These are phyloP conservation scores for Lasiosphaeria ovina DNA, from an alignment of 495 filamentous ascomycete species.

Conservation along the genomic window DNA sequence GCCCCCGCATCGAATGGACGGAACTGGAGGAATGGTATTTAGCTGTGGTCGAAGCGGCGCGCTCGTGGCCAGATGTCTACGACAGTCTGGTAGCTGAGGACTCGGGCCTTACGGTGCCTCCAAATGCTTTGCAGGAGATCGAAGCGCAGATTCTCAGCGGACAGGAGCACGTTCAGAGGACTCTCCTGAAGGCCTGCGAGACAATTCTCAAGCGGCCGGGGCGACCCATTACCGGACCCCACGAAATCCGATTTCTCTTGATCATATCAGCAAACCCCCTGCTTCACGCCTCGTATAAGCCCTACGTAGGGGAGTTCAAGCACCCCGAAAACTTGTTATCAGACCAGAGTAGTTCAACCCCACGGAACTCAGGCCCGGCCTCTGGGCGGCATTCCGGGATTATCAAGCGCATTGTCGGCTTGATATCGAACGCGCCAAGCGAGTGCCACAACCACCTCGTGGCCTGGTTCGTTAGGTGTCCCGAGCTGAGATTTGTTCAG, in stretches of 20 bases:
- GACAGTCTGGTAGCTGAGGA: slow-evolving; percentile 39
- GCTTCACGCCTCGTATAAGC: slow-evolving; percentile 50
- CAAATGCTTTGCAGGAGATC: slow-evolving; percentile 45
- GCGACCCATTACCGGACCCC: slow-evolving; percentile 62
- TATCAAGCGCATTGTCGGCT: slow-evolving; percentile 79
- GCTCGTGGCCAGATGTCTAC: slow-evolving; percentile 57
- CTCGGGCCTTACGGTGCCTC: slow-evolving; percentile 22
- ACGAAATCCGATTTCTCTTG: slow-evolving; percentile 78
- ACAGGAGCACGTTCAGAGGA: slow-evolving; percentile 63
- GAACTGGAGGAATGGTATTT: slow-evolving; percentile 74
- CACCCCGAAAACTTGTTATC: slow-evolving; percentile 19
- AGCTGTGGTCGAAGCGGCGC: slow-evolving; percentile 57
- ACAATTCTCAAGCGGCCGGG: slow-evolving; percentile 83
- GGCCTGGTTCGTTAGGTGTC: slow-evolving; percentile 77
- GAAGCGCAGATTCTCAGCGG: slow-evolving; percentile 64
- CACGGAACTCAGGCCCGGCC: slow-evolving; percentile 26
- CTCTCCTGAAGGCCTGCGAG: slow-evolving; percentile 79
- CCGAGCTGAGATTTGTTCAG: slow-evolving; percentile 64
- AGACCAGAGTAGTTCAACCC: slow-evolving; percentile 6
- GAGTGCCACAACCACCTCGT: slow-evolving; percentile 80
- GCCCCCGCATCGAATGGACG: slow-evolving; percentile 74
- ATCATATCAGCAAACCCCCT: slow-evolving; percentile 82
- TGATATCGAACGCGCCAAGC: slow-evolving; percentile 72
- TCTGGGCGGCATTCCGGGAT: slow-evolving; percentile 73
- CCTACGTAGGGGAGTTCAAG: slow-evolving; percentile 34